Evolutionary conservation across 148 eudicot genomes (phyloP).

Genomic region (Pouteria glomerata): DNA sequence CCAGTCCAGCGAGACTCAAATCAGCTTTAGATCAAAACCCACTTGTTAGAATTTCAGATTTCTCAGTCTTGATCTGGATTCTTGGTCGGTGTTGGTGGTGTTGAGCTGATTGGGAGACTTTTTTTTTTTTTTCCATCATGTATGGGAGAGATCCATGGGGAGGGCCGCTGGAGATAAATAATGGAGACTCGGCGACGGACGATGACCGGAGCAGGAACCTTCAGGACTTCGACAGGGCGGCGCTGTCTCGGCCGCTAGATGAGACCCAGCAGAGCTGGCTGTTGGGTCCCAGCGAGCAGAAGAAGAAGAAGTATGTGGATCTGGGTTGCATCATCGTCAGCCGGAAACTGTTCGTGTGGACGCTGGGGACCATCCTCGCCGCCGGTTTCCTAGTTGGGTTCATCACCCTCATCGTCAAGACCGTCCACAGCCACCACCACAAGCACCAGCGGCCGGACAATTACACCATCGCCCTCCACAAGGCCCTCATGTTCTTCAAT

Average conservation of each 20-base stretch:
- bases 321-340: constrained; percentile 81
- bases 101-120: not conserved
- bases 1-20: not conserved
- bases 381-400: constrained; percentile 52
- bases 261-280: constrained; percentile 99
- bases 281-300: constrained; percentile 76
- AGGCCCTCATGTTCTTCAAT: constrained; percentile 95
- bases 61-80: not conserved
- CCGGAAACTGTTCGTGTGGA: constrained; percentile 76
- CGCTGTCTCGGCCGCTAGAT: constrained; percentile 70
- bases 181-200: constrained; percentile 87
- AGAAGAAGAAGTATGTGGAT: constrained; percentile 95
- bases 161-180: constrained; percentile 73
- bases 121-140: too few species aligned
- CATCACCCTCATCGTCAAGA: constrained; percentile 61
- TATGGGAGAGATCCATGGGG: constrained; percentile 99
- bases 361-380: constrained; percentile 56
- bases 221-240: constrained; percentile 80
- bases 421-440: constrained; percentile 56
- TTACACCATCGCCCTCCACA: constrained; percentile 68
- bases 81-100: too few species aligned
- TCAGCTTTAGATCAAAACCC: constrained; percentile 8
- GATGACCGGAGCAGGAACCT: constrained; percentile 89
- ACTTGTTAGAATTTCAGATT: not conserved
- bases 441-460: constrained; percentile 65